Evolutionary conservation across 768 basidiomycete genomes (phyloP).

Genomic region (Trametopsis cervina): DNA sequence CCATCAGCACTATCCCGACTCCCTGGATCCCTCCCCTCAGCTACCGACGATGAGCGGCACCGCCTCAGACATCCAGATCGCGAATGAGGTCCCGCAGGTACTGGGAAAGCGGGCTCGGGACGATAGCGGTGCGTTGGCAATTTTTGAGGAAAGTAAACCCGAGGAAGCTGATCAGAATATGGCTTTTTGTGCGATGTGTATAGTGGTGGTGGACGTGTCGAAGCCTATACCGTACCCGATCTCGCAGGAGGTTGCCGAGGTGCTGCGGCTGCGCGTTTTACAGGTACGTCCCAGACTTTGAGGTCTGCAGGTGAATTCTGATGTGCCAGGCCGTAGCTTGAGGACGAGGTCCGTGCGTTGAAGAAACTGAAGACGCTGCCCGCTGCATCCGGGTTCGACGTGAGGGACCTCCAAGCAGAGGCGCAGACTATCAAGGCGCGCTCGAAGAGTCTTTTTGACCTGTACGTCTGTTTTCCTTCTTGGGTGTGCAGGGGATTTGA

Average conservation of each 20-base stretch:
- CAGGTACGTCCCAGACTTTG: conserved; percentile 2
- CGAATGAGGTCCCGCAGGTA: neutral
- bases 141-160: too few species aligned
- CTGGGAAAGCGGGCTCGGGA: conserved; percentile 3
- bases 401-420: conserved; percentile 3
- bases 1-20: neutral
- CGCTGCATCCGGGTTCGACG: neutral
- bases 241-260: conserved; percentile 8
- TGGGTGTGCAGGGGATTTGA: too few species aligned
- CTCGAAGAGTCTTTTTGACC: conserved; percentile 9
- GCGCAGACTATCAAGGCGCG: conserved; percentile 9
- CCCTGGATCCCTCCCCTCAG: neutral
- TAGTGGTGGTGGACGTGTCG: conserved; percentile 4
- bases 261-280: conserved; percentile 8
- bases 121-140: neutral
- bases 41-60: neutral
- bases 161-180: too few species aligned
- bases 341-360: conserved; percentile 8
- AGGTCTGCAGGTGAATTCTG: too few species aligned
- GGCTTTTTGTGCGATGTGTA: too few species aligned
- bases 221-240: conserved; percentile 8
- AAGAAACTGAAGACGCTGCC: conserved; percentile 8
- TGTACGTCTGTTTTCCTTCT: conserved; percentile 1
- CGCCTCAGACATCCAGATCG: neutral
- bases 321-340: too few species aligned